Percentiles rank a stretch among this genome's conserved stretches.
Evolutionary conservation across 1,284 basidiomycete species (phyloP).

Genomic region (Tylopilus sp.): DNA sequence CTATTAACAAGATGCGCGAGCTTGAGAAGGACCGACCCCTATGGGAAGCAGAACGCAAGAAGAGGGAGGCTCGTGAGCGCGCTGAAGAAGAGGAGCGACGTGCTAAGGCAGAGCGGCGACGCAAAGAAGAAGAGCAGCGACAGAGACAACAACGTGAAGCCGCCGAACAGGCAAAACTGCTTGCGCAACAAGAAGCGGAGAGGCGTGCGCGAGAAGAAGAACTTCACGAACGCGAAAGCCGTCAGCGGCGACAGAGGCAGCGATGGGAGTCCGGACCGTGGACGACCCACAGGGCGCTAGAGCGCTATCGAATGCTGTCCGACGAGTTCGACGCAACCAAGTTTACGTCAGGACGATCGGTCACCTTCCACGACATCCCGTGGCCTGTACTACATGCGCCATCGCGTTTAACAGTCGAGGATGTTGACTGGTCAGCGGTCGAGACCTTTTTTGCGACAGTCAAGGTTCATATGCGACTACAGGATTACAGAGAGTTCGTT

Average conservation of each 20-base stretch:
- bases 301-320: constrained; percentile 54
- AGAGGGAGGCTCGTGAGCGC: constrained; percentile 43
- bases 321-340: constrained; percentile 60
- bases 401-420: constrained; percentile 47
- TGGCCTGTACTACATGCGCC: constrained; percentile 65
- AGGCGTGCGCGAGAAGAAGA: constrained; percentile 34
- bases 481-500: constrained; percentile 59
- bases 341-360: constrained; percentile 46
- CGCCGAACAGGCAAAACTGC: constrained; percentile 31
- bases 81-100: constrained; percentile 42
- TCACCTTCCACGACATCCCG: constrained; percentile 57
- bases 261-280: constrained; percentile 55
- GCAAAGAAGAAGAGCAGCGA: constrained; percentile 34
- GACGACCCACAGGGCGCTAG: constrained; percentile 57
- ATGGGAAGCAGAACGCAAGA: constrained; percentile 51
- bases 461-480: constrained; percentile 44
- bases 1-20: constrained; percentile 61
- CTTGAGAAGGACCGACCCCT: constrained; percentile 61
- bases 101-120: constrained; percentile 36
- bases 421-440: constrained; percentile 63
- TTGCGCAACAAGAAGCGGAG: constrained; percentile 28
- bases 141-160: constrained; percentile 32
- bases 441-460: constrained; percentile 62
- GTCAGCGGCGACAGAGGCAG: constrained; percentile 39
- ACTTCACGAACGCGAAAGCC: constrained; percentile 37